Conservation (phyloP, 352 stramenopile genomes). For the Pythium brassicae region DNA sequence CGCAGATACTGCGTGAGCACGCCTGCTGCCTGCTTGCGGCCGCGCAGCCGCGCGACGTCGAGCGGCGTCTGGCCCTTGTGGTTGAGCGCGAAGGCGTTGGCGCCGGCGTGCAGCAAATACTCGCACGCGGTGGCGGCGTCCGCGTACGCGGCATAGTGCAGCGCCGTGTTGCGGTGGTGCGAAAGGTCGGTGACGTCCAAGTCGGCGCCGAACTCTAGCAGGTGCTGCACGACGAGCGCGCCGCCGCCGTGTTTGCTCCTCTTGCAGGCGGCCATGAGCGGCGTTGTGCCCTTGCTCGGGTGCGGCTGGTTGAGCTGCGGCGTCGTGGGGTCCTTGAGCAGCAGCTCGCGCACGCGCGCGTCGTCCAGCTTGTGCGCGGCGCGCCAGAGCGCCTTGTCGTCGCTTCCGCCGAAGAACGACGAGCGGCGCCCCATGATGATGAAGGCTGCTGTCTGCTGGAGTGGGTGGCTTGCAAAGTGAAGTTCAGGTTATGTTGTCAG, state of each 20-base stretch:
- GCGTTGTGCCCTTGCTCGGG: conserved; percentile 45
- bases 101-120: conserved; percentile 44
- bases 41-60: conserved; percentile 51
- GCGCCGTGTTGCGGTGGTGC: conserved; percentile 47
- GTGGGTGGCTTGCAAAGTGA: neutral
- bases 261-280: conserved; percentile 64
- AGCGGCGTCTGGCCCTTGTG: conserved; percentile 47
- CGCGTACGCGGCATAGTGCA: conserved; percentile 60
- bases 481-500: too few relatives aligned
- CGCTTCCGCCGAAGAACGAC: conserved; percentile 1
- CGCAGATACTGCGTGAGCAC: conserved; percentile 43
- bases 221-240: conserved; percentile 33
- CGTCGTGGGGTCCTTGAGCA: conserved; percentile 9
- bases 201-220: conserved; percentile 60
- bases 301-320: conserved; percentile 33
- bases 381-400: conserved; percentile 14
- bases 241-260: conserved; percentile 23
- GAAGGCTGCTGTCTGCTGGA: too few relatives aligned
- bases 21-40: conserved; percentile 30
- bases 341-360: conserved; percentile 8
- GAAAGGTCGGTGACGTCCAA: conserved; percentile 28
- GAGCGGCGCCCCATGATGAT: conserved; percentile 8
- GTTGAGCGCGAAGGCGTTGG: conserved; percentile 45
- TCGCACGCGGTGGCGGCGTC: conserved; percentile 51
- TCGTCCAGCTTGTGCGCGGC: conserved; percentile 14